Base-by-base conservation (phyloP, 2,329 filamentous ascomycete genomes). In the Helicocarpus griseus region DNA sequence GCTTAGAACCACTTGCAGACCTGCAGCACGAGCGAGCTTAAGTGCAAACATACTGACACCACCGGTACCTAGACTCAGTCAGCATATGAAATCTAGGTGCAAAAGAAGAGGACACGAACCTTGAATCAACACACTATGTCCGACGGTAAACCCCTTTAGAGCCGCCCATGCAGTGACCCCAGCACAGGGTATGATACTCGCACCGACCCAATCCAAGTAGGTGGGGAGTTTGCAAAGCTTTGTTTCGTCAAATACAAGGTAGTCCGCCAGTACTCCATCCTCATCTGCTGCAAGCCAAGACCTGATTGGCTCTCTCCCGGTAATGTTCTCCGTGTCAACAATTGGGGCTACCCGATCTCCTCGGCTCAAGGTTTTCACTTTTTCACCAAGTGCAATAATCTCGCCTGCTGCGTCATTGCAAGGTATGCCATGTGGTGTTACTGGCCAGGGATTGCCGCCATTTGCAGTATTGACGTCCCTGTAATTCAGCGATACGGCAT, bases 401-500 rank as follows among this genome's bases (percentile, higher is more conserved):
- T 73, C 69, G 1, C 70, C 70, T 0, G 70, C 68, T 3, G 68
- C 69, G 35, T 77, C 74, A 28, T 70, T 71, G 26, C 68, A 62
- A 0, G 65, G 62, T 1, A 67, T 66, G 0, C 63, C 59, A 39
- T 67, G 41, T 0, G 60, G 58, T 2, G 56, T 51, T 0, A 73
- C 65, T 0, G 67, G 66, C 67, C 67, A 72, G 0, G 72, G 71
- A 50, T 74, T 73, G 0, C 64, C 63, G 1, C 59, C 58, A 58
- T 69, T 63, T 0, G 70, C 67, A 48, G 77, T 74, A 11, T 69
- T 64, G 11, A 77, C 57, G 28, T 77, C 75, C 22, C 75, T 66
- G 53, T 75, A 76, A 54, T 77, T 77, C 47, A 77, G 60, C 13
- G 72, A 73, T 0, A 71, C 73, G 2, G 69, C 74, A 17, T 72